Percentiles rank a stretch among this genome's conserved stretches.
phyloP scores from a whole-genome alignment of 108 stramenopile genomes.

The Mayamaea pseudoterrestris region DNA sequence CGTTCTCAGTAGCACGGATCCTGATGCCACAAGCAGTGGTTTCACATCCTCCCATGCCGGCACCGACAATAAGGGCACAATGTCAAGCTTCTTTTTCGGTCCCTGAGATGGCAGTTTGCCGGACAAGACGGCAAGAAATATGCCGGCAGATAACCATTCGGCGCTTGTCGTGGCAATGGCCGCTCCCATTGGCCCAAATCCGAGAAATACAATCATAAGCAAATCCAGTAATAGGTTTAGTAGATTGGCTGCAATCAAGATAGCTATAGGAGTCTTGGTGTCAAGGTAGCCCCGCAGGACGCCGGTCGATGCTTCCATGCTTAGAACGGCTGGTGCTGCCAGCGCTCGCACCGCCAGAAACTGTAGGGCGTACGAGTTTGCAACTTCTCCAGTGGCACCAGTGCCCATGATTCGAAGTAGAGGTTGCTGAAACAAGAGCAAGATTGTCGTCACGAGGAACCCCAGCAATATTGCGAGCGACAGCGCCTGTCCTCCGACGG shows the following conservation, averaged over 20 bases:
- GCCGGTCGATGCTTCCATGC: constrained; percentile 68
- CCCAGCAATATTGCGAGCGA: constrained; percentile 52
- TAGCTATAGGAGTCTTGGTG: constrained; percentile 60
- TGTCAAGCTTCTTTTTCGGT: constrained; percentile 1
- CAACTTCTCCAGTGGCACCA: constrained; percentile 34
- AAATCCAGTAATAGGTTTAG: constrained; percentile 66
- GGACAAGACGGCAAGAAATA: constrained; percentile 54
- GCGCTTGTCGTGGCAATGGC: constrained; percentile 79
- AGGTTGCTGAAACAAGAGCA: constrained; percentile 30
- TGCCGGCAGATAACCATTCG: constrained; percentile 66
- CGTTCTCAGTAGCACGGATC: constrained; percentile 62
- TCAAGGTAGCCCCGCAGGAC: constrained; percentile 78
- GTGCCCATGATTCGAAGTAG: constrained; percentile 68
- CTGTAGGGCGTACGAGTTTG: constrained; percentile 46
- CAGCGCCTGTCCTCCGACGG: constrained; percentile 72
- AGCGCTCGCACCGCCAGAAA: constrained; percentile 56
- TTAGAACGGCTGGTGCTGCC: constrained; percentile 70
- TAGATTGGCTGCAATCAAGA: constrained; percentile 54
- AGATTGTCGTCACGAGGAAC: constrained; percentile 12
- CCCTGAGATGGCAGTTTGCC: constrained; percentile 46
- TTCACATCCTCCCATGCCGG: constrained; percentile 56
- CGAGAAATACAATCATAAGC: constrained; percentile 33
- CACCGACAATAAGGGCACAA: constrained; percentile 41
- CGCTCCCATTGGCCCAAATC: constrained; percentile 66
- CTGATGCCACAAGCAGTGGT: constrained; percentile 67